phyloP scores from a whole-genome alignment of 805 yeast genomes.

The Zygotorulaspora sp. region DNA sequence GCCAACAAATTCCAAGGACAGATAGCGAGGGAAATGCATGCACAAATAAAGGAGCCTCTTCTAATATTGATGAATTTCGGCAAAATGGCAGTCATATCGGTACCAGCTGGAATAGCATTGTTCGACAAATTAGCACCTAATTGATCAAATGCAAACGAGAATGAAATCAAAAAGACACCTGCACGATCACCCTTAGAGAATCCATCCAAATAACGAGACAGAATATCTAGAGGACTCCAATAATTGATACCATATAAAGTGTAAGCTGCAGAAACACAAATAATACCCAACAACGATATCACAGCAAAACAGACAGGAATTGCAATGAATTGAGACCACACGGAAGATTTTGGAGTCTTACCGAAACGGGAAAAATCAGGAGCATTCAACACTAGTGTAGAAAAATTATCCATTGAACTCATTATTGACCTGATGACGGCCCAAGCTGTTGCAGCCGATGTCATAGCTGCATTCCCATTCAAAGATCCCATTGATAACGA shows the following conservation, averaged over 20 bases:
- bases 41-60: constrained; percentile 78
- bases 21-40: constrained; percentile 60
- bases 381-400: constrained; percentile 81
- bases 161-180: constrained; percentile 71
- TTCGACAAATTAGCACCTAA: constrained; percentile 74
- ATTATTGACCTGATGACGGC: constrained; percentile 71
- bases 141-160: constrained; percentile 70
- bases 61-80: constrained; percentile 67
- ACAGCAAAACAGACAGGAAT: constrained; percentile 75
- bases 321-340: constrained; percentile 56
- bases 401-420: constrained; percentile 81
- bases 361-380: constrained; percentile 90
- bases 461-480: constrained; percentile 15
- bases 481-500: constrained; percentile 34
- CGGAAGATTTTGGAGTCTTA: constrained; percentile 46
- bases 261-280: constrained; percentile 76
- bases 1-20: constrained; percentile 82
- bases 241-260: constrained; percentile 60
- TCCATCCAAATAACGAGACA: constrained; percentile 56
- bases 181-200: constrained; percentile 57
- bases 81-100: constrained; percentile 62
- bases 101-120: constrained; percentile 66
- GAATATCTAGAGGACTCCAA: constrained; percentile 83
- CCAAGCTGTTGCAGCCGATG: constrained; percentile 64
- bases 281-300: constrained; percentile 79